Conservation (phyloP, 1,284 basidiomycete genomes). For the Cutaneotrichosporon sp. region DNA sequence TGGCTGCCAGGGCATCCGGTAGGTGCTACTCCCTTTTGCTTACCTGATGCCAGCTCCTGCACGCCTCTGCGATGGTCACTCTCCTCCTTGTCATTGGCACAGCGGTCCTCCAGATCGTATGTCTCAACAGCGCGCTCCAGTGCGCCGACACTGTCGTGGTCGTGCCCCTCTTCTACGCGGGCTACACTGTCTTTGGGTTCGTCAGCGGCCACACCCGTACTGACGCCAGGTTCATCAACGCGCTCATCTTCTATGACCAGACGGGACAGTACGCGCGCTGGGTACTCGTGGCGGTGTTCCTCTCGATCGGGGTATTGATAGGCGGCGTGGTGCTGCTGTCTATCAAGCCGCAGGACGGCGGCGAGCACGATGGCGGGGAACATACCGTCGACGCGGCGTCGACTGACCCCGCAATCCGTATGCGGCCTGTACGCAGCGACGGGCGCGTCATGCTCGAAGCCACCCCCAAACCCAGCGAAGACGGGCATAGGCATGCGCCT, state of each 20-base stretch:
- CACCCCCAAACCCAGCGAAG: constrained; percentile 4
- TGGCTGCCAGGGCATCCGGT: constrained; percentile 41
- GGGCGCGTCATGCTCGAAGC: not conserved
- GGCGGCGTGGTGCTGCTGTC: constrained; percentile 65
- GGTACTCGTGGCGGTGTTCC: constrained; percentile 78
- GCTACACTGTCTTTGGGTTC: constrained; percentile 65
- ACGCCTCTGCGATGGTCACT: constrained; percentile 73
- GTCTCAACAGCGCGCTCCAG: constrained; percentile 76
- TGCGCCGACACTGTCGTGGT: constrained; percentile 60
- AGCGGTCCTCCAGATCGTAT: constrained; percentile 82
- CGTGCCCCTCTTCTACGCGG: constrained; percentile 64
- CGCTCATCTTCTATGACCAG: constrained; percentile 82
- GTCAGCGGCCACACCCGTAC: constrained; percentile 60
- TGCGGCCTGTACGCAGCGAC: constrained; percentile 20
- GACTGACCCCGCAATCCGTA: constrained; percentile 23
- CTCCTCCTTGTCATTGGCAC: constrained; percentile 71
- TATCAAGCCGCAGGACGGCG: constrained; percentile 32
- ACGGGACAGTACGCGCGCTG: constrained; percentile 74
- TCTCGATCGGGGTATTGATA: constrained; percentile 76
- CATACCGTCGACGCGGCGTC: constrained; percentile 12
- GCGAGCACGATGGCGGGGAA: not conserved
- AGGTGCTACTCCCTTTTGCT: constrained; percentile 7
- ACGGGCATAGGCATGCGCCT: not conserved
- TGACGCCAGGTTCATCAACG: constrained; percentile 77
- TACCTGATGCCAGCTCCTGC: constrained; percentile 55